Evolutionary conservation across 2,329 filamentous ascomycete genomes (phyloP).

Genomic region (Claviceps lovelessii): DNA sequence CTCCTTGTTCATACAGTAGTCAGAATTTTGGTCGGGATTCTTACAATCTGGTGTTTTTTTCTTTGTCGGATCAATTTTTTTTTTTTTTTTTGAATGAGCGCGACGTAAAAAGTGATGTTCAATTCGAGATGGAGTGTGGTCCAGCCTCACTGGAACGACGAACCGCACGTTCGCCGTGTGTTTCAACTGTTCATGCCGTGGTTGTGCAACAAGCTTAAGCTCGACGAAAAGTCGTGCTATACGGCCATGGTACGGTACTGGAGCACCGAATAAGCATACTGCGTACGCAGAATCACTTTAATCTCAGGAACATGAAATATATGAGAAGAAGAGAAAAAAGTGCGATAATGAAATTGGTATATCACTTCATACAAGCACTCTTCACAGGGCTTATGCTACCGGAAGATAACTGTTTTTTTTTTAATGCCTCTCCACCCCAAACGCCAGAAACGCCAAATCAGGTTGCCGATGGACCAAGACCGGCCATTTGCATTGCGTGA

Average conservation of each 20-base stretch:
- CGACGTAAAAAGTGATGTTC: neutral
- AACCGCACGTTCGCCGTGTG: neutral
- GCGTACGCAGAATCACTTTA: neutral
- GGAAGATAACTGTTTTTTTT: neutral
- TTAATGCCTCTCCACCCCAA: neutral
- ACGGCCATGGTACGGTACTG: neutral
- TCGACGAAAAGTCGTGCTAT: neutral
- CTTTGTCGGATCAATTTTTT: conserved; percentile 3
- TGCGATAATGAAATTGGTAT: neutral
- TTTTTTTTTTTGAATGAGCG: neutral
- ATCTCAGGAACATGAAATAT: neutral
- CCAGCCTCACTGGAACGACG: neutral
- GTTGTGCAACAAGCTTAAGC: too few species aligned
- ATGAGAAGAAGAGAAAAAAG: neutral
- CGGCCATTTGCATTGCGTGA: neutral
- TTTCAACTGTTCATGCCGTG: too few species aligned
- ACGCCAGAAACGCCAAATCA: conserved; percentile 7
- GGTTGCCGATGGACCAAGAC: neutral
- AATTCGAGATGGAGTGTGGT: neutral
- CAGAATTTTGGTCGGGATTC: conserved; percentile 7
- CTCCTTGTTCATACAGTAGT: conserved; percentile 22
- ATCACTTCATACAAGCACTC: neutral
- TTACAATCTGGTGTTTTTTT: conserved; percentile 7
- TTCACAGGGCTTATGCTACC: neutral
- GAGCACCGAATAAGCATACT: neutral